Evolutionary conservation across 495 filamentous ascomycete genomes (phyloP).

Genomic region (Staphylotrichum tortipilum): DNA sequence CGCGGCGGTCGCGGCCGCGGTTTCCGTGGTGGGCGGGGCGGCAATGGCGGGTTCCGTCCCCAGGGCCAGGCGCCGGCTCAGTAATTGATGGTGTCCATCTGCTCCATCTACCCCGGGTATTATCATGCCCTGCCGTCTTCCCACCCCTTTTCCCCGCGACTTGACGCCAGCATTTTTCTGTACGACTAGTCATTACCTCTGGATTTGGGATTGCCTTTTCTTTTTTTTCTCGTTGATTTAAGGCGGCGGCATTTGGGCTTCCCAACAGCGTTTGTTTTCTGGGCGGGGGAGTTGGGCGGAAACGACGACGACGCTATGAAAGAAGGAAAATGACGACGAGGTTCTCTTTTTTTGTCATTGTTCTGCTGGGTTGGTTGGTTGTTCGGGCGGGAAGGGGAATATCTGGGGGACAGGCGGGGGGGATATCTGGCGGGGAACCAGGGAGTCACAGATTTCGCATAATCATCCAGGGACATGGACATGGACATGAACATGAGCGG

Average conservation of each 20-base stretch:
- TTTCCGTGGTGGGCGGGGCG: constrained; percentile 37
- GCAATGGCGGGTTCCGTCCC: constrained; percentile 25
- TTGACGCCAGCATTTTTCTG: constrained; percentile 3
- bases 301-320: not conserved
- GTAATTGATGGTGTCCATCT: constrained; percentile 11
- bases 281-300: not conserved
- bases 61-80: constrained; percentile 19
- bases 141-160: not conserved
- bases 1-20: constrained; percentile 47
- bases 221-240: constrained; percentile 2
- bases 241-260: not conserved
- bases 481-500: too few species aligned
- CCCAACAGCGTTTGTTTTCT: not conserved
- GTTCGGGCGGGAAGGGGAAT: too few species aligned
- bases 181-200: constrained; percentile 12
- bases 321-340: not conserved
- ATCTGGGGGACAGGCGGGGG: too few species aligned
- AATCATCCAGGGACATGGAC: too few species aligned
- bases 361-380: too few species aligned
- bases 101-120: not conserved
- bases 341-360: not conserved
- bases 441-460: too few species aligned
- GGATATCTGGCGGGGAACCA: too few species aligned
- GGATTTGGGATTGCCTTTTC: constrained; percentile 10
- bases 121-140: too few species aligned